Conservation (phyloP, 2,329 filamentous ascomycete species). For the Cladorrhinum sp. region DNA sequence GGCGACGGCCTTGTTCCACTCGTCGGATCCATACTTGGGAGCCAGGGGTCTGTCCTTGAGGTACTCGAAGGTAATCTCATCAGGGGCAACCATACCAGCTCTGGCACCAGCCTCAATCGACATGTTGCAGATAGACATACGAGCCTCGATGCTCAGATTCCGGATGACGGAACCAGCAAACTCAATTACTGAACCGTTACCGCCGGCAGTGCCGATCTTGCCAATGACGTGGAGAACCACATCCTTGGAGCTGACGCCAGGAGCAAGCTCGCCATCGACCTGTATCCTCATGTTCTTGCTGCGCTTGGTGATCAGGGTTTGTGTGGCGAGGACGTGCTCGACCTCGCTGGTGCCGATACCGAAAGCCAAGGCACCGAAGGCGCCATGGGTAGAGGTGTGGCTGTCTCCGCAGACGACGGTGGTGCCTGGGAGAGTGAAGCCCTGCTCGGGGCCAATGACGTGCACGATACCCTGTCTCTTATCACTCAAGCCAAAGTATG, state of each 20-base stretch:
- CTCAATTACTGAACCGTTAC: constrained; percentile 92
- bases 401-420: constrained; percentile 97
- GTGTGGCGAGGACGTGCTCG: constrained; percentile 95
- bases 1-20: constrained; percentile 83
- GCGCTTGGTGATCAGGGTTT: constrained; percentile 88
- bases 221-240: constrained; percentile 92
- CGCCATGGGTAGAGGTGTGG: constrained; percentile 96
- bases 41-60: constrained; percentile 88
- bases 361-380: constrained; percentile 90
- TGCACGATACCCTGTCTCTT: constrained; percentile 98
- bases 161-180: constrained; percentile 95
- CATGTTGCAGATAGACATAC: constrained; percentile 99
- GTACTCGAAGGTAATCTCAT: constrained; percentile 92
- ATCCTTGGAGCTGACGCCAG: constrained; percentile 95
- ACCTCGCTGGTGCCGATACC: constrained; percentile 98
- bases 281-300: constrained; percentile 99
- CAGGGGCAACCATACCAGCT: constrained; percentile 94
- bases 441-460: constrained; percentile 97
- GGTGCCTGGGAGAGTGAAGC: constrained; percentile 94
- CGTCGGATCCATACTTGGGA: constrained; percentile 75
- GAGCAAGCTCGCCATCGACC: constrained; percentile 83
- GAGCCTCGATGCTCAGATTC: constrained; percentile 86
- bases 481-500: constrained; percentile 94
- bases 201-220: constrained; percentile 89
- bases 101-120: constrained; percentile 93